Evolutionary conservation across 352 stramenopile genomes (phyloP), one percentile per base, ranked within the genome.

Genomic region (Phytophthora syringae): DNA sequence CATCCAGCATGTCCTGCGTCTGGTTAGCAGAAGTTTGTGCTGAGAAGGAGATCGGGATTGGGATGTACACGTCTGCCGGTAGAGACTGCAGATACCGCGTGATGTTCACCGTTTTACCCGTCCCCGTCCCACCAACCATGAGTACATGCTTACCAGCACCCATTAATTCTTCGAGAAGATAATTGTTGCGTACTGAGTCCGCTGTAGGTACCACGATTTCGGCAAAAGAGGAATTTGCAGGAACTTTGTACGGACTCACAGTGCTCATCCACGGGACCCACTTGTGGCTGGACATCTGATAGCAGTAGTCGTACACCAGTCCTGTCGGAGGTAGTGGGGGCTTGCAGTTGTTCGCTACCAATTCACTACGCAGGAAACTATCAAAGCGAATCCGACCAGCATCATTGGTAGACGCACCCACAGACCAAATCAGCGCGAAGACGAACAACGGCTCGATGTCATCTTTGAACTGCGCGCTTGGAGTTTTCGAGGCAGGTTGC

Each of bases 91-190:
- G 71, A 54, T 97, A 95, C 15, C 88, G 80, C 12, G 80, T 86
- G 52, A 98, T 97, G 60, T 98, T 98, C 22, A 98, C 89, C 0
- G 94, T 98, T 67, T 99, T 99, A 18, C 95, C 95, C 0, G 95
- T 99, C 21, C 95, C 95, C 0, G 95, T 98, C 12, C 82, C 90
- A 11, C 95, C 94, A 13, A 96, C 91, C 92, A 98, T 98, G 51
- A 98, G 77, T n/a, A 98, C 88, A 59, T 98, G 93, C 68, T 98
- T 98, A 60, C 80, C 78, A 32, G 75, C 70, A 27, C 72, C 79
- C 47, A 98, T 82, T 10, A 98, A 67, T 32, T 89, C 79, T 58
- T 98, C 86, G 2, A 98, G 71, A 10, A 98, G 51, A 63, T 89
- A 98, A 10, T 91, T 98, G 69, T 98, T 98, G 20, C 95, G 88